phyloP scores from a whole-genome alignment of 352 stramenopile species.

The Globisporangium spiculum region DNA sequence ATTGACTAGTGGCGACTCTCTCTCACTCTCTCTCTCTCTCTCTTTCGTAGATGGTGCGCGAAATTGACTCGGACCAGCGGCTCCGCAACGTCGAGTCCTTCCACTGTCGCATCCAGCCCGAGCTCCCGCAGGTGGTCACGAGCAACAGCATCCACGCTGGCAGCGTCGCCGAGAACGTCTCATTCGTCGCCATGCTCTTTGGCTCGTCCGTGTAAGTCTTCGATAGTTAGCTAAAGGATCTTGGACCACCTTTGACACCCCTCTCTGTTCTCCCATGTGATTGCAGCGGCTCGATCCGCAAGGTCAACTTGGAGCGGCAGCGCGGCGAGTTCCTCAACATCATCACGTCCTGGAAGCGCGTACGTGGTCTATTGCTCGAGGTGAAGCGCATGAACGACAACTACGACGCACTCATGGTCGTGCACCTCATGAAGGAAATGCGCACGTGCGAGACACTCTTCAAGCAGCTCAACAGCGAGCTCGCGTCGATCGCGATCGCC shows the following conservation, averaged over 20 bases:
- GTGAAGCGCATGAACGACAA: conserved; percentile 33
- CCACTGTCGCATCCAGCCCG: conserved; percentile 57
- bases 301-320: conserved; percentile 63
- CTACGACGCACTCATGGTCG: conserved; percentile 66
- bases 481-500: conserved; percentile 55
- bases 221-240: too few species aligned
- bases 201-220: conserved; percentile 50
- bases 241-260: background rate
- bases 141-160: conserved; percentile 66
- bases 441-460: conserved; percentile 71
- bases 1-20: background rate
- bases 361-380: conserved; percentile 53
- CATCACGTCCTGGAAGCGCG: conserved; percentile 72
- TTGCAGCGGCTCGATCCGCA: conserved; percentile 39
- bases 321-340: conserved; percentile 62
- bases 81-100: conserved; percentile 72
- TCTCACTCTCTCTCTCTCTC: background rate
- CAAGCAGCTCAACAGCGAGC: conserved; percentile 68
- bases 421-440: conserved; percentile 80
- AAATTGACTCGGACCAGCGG: conserved; percentile 68
- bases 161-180: conserved; percentile 66
- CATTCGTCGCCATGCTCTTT: conserved; percentile 81
- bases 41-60: conserved; percentile 67
- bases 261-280: background rate
- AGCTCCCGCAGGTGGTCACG: conserved; percentile 62